phyloP scores from a whole-genome alignment of 1,284 basidiomycete species.

The Inonotus obliquus region DNA sequence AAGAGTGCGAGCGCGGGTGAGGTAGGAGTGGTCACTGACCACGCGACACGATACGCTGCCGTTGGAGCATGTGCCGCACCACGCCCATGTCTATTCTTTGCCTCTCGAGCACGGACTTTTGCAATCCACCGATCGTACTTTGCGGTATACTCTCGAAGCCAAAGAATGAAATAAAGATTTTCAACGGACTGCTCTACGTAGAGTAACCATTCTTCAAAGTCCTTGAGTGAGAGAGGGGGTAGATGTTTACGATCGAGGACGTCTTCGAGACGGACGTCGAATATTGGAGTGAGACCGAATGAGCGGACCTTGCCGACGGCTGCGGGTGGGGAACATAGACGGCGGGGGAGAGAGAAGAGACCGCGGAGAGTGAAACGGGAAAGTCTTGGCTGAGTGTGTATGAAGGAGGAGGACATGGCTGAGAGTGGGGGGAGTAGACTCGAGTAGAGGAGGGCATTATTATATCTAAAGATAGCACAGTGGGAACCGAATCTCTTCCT shows the following conservation, averaged over 20 bases:
- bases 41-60: constrained; percentile 20
- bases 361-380: constrained; percentile 40
- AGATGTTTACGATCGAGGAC: constrained; percentile 66
- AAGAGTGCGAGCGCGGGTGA: constrained; percentile 61
- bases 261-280: constrained; percentile 61
- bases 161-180: constrained; percentile 73
- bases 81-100: background rate
- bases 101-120: constrained; percentile 7
- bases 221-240: constrained; percentile 69
- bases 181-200: constrained; percentile 67
- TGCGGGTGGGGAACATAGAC: constrained; percentile 64
- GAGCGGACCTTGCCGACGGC: constrained; percentile 61
- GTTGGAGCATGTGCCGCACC: background rate
- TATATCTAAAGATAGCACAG: background rate
- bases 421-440: background rate
- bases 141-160: constrained; percentile 36
- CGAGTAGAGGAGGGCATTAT: background rate
- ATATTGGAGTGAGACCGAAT: constrained; percentile 53
- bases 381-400: constrained; percentile 41
- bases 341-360: constrained; percentile 52
- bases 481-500: background rate
- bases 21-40: constrained; percentile 24
- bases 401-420: background rate
- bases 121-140: constrained; percentile 10
- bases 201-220: constrained; percentile 76